phyloP scores from a whole-genome alignment of 208 protist species.

The Crithidia expoeki region DNA sequence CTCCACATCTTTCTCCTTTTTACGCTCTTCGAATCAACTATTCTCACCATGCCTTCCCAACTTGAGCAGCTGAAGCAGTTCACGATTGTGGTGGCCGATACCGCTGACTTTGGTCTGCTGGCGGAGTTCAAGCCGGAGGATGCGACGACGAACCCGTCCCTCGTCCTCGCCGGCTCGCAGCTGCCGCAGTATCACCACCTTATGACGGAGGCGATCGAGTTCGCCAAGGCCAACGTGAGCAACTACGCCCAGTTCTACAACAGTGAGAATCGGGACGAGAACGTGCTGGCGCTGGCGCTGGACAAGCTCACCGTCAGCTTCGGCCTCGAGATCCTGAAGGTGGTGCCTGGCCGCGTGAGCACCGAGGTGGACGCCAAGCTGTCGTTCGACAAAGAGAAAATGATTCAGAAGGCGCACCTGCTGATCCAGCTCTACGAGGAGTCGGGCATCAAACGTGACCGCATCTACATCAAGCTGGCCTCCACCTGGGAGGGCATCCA shows the following conservation, averaged over 20 bases:
- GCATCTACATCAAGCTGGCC: slow-evolving; percentile 97
- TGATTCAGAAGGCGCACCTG: slow-evolving; percentile 93
- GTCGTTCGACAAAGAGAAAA: slow-evolving; percentile 95
- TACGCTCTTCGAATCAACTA: no score
- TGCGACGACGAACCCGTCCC: slow-evolving; percentile 98
- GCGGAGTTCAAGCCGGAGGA: slow-evolving; percentile 94
- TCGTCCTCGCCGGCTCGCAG: slow-evolving; percentile 92
- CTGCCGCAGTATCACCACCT: slow-evolving; percentile 89
- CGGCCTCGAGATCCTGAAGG: slow-evolving; percentile 97
- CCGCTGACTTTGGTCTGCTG: slow-evolving; percentile 96
- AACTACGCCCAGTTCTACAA: slow-evolving; percentile 50
- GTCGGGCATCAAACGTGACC: slow-evolving; percentile 85
- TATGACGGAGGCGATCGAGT: slow-evolving; percentile 89
- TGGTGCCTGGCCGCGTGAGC: slow-evolving; percentile 96
- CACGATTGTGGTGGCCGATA: slow-evolving; percentile 95
- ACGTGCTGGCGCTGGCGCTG: slow-evolving; percentile 70
- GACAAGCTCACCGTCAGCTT: slow-evolving; percentile 96
- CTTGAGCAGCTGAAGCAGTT: slow-evolving; percentile 74
- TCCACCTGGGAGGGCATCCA: slow-evolving; percentile 98
- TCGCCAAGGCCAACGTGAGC: slow-evolving; percentile 82
- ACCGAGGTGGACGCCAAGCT: slow-evolving; percentile 97
- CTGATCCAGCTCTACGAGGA: slow-evolving; percentile 96
- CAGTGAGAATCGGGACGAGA: slow-evolving; percentile 36
- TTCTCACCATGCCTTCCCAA: slow-evolving; percentile 56
- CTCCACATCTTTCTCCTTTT: no score